Evolutionary conservation across 495 filamentous ascomycete genomes (phyloP).

Genomic region (Hyaloscypha variabilis): DNA sequence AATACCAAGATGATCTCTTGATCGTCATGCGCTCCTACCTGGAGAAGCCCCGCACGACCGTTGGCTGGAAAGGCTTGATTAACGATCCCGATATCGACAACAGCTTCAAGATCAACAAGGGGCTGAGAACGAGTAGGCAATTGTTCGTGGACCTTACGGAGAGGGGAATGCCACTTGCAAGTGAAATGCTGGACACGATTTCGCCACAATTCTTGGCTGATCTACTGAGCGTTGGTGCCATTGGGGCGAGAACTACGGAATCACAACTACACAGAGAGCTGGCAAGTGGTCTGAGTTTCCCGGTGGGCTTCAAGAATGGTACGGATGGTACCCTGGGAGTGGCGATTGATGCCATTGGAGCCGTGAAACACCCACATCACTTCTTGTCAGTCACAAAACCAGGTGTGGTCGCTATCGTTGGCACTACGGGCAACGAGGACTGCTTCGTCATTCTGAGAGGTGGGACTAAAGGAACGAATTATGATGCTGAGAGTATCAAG

Average conservation of each 20-base stretch:
- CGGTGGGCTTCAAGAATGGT: conserved; percentile 99
- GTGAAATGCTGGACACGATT: conserved; percentile 98
- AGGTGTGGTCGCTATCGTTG: conserved; percentile 93
- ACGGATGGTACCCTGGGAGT: conserved; percentile 91
- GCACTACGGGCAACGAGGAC: conserved; percentile 94
- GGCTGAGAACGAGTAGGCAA: conserved; percentile 81
- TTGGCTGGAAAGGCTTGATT: conserved; percentile 99
- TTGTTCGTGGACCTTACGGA: conserved; percentile 93
- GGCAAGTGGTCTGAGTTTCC: conserved; percentile 92
- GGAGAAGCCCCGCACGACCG: conserved; percentile 97
- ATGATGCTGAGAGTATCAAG: conserved; percentile 79
- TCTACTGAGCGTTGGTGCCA: conserved; percentile 85
- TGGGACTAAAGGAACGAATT: conserved; percentile 93
- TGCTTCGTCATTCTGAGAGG: conserved; percentile 97
- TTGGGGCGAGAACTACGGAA: conserved; percentile 95
- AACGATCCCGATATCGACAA: conserved; percentile 99
- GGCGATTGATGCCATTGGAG: conserved; percentile 95
- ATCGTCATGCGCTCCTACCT: conserved; percentile 99
- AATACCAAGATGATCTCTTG: conserved; percentile 85
- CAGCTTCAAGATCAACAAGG: conserved; percentile 99
- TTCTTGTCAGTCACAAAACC: conserved; percentile 99
- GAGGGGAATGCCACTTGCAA: conserved; percentile 97
- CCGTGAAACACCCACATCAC: conserved; percentile 91
- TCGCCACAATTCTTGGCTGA: conserved; percentile 98
- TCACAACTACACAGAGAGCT: conserved; percentile 94